Evolutionary conservation across 108 stramenopile species (phyloP), one percentile per base, ranked within the genome.

Genomic region (Epithemia pelagica): DNA sequence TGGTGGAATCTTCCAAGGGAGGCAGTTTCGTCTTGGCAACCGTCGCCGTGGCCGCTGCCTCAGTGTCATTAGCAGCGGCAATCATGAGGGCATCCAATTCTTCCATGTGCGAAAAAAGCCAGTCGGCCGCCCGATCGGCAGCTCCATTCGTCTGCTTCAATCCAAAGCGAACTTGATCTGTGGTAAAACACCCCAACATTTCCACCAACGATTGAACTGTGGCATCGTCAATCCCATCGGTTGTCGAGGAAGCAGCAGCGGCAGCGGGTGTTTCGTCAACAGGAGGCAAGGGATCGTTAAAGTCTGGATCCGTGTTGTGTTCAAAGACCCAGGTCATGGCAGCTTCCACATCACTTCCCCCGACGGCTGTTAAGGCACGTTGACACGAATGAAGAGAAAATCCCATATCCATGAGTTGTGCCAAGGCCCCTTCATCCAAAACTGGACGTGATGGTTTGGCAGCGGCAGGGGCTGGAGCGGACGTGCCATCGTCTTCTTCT

Each of bases 311-410:
- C 30, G 58, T 86, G 71, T 89, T 94, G 87, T 99, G 99, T 66
- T 76, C 75, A 77, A 98, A 92, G 31, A 99, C 80, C 99, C 99
- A 99, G 57, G 89, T 87, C 96, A 97, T 97, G 22, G 99, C 98
- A 28, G 84, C 82, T 66, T 98, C 98, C 5, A 88, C 80, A 69
- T 92, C 75, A 22, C 81, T 81, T 61, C 97, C 97, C 26, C 89
- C 87, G 59, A 88, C 85, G 25, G 98, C 96, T 18, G 79, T 68
- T 61, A 96, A 74, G 5, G 99, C 99, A 33, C 97, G 82, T 70
- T 82, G 90, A 77, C 92, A 93, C 19, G 95, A 96, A 67, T 99
- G 98, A 85, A 95, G 83, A 21, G 66, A 68, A 64, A 99, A 98
- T 54, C 98, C 99, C 99, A 99, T 98, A 69, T 87, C 92, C 88